These are phyloP conservation scores for Eucommia ulmoides DNA, from an alignment of 257 asterid species.

Conservation along the genomic window DNA sequence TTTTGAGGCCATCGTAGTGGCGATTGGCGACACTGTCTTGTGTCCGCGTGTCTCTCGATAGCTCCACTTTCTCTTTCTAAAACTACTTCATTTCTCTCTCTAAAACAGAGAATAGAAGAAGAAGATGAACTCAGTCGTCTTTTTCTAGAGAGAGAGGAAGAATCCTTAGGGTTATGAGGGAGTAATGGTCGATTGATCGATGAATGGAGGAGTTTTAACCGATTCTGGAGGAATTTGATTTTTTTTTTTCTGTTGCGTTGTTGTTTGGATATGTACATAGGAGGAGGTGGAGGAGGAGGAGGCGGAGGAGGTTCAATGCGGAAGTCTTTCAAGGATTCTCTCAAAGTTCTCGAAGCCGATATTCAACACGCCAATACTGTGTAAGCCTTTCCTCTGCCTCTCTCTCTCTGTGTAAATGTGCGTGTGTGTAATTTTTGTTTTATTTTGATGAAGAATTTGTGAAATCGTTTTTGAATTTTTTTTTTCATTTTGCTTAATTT, in stretches of 20 bases:
- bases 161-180: background rate
- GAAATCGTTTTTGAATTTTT: background rate
- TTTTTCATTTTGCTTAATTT: background rate
- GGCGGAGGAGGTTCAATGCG: conserved; percentile 51
- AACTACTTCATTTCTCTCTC: background rate
- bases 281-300: conserved; percentile 8
- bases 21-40: no score
- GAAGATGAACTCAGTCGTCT: background rate
- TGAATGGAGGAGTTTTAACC: no score
- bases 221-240: no score
- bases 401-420: background rate
- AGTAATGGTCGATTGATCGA: background rate
- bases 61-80: background rate
- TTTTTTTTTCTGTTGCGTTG: conserved; percentile 8
- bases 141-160: background rate
- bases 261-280: conserved; percentile 13
- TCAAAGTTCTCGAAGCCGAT: conserved; percentile 78
- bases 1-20: no score
- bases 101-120: background rate
- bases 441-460: background rate
- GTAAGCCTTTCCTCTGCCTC: conserved; percentile 17
- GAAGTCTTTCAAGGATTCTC: conserved; percentile 71
- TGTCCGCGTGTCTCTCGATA: background rate
- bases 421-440: background rate
- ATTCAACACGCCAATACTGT: conserved; percentile 83